These are phyloP conservation scores for Magnusiomyces tetraspermus DNA, from an alignment of 1,139 yeast species.

Conservation along the genomic window DNA sequence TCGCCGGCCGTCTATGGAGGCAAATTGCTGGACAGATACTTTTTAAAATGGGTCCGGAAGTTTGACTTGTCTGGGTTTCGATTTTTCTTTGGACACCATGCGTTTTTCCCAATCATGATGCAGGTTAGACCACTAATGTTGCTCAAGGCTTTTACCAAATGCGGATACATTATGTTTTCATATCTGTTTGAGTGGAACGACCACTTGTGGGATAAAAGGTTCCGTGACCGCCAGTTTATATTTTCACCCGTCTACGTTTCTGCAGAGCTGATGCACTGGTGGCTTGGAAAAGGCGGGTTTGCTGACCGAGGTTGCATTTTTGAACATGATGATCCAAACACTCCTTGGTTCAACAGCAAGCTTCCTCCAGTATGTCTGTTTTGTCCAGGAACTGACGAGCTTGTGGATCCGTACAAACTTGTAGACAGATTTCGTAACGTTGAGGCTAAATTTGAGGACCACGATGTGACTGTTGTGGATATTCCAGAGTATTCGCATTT, in stretches of 20 bases:
- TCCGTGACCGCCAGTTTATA: slow-evolving; percentile 64
- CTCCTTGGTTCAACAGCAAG: slow-evolving; percentile 47
- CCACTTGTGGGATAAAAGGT: slow-evolving; percentile 57
- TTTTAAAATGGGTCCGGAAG: slow-evolving; percentile 37
- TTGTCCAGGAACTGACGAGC: slow-evolving; percentile 51
- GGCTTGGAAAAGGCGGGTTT: slow-evolving; percentile 53
- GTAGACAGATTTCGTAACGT: slow-evolving; percentile 40
- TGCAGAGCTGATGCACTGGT: slow-evolving; percentile 79
- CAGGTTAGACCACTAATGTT: slow-evolving; percentile 33
- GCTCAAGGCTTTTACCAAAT: slow-evolving; percentile 43
- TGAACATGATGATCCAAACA: slow-evolving; percentile 24
- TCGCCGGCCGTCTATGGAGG: slow-evolving; percentile 94
- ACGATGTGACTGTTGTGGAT: slow-evolving; percentile 22
- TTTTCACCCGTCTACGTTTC: slow-evolving; percentile 84
- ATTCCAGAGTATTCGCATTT: slow-evolving; percentile 62
- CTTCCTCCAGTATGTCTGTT: slow-evolving; percentile 52
- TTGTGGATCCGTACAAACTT: slow-evolving; percentile 58
- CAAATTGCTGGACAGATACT: slow-evolving; percentile 45
- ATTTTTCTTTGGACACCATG: slow-evolving; percentile 44
- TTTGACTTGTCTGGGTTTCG: slow-evolving; percentile 22
- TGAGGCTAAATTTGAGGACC: slow-evolving; percentile 6
- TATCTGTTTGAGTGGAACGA: slow-evolving; percentile 84
- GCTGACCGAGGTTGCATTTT: slow-evolving; percentile 49
- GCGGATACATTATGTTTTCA: slow-evolving; percentile 72
- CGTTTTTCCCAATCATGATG: slow-evolving; percentile 30